phyloP scores from a whole-genome alignment of 768 basidiomycete genomes.

The Glaciozyma martinii region DNA sequence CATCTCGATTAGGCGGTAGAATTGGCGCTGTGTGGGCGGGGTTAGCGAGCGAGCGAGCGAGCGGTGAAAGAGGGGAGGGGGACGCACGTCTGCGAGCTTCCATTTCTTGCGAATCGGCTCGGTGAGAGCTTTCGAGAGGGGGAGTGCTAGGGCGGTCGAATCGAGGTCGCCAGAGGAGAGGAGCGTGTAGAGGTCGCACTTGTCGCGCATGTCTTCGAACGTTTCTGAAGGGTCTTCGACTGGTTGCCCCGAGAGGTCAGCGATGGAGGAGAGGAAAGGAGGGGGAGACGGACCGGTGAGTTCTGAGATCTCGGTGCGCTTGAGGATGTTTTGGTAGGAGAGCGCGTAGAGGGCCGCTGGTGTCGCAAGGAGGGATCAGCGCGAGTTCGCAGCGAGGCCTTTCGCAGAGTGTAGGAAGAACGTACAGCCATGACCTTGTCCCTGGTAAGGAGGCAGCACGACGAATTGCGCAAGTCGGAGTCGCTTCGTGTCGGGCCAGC shows the following conservation, averaged over 20 bases:
- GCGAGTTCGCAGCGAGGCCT: neutral
- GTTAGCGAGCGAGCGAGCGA: neutral
- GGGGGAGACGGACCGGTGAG: constrained; percentile 47
- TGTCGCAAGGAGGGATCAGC: constrained; percentile 4
- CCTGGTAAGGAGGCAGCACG: constrained; percentile 81
- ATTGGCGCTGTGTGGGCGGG: constrained; percentile 62
- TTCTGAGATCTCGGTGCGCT: constrained; percentile 66
- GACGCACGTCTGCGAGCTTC: constrained; percentile 76
- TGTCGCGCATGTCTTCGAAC: constrained; percentile 91
- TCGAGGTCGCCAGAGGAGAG: constrained; percentile 55
- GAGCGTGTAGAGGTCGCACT: constrained; percentile 76
- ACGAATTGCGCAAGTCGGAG: constrained; percentile 90
- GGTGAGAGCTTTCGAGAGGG: constrained; percentile 57
- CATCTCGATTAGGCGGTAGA: constrained; percentile 85
- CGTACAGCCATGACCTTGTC: constrained; percentile 82
- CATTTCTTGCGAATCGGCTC: constrained; percentile 71
- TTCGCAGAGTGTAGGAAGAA: neutral
- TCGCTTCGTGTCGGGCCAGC: constrained; percentile 82
- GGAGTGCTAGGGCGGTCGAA: constrained; percentile 37
- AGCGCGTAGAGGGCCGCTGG: constrained; percentile 78
- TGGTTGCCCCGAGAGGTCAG: neutral
- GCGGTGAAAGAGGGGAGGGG: neutral
- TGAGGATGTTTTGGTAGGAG: constrained; percentile 66
- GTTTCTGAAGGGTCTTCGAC: constrained; percentile 97
- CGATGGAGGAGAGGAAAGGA: neutral